A percentile compares a stretch with the other conserved stretches of the same genome.
Conservation (phyloP, 805 yeast species). For the Brettanomyces sp. region DNA sequence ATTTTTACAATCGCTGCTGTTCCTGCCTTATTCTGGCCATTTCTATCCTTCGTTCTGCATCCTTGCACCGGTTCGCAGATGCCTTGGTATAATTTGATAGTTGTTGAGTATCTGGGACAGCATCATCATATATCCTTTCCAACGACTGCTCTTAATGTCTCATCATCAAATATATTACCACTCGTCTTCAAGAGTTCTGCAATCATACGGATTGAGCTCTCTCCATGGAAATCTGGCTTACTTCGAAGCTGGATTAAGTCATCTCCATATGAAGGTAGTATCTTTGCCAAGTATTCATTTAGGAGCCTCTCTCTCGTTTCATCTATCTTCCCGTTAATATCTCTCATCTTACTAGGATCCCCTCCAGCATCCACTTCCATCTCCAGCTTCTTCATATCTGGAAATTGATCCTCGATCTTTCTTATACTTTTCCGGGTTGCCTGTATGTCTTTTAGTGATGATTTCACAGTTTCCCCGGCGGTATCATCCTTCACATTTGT, state of each 20-base stretch:
- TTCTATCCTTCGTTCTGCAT: too few species aligned
- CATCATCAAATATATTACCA: constrained; percentile 49
- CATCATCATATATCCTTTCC: neutral
- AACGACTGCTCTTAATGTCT: constrained; percentile 25
- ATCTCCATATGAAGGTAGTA: constrained; percentile 50
- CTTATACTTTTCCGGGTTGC: neutral
- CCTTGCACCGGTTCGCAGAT: too few species aligned
- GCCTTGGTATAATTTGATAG: too few species aligned
- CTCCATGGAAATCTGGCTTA: constrained; percentile 52
- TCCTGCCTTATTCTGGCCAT: too few species aligned
- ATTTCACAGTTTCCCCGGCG: neutral
- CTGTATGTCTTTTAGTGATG: neutral
- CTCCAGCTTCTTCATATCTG: constrained; percentile 4
- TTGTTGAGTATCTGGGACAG: too few species aligned
- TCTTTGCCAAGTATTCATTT: constrained; percentile 40
- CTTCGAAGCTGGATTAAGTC: constrained; percentile 50
- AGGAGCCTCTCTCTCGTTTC: constrained; percentile 31
- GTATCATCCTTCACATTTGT: neutral
- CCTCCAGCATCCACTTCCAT: constrained; percentile 1
- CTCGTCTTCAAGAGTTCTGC: constrained; percentile 54
- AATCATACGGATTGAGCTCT: constrained; percentile 44
- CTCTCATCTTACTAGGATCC: constrained; percentile 1
- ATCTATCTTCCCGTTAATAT: constrained; percentile 19
- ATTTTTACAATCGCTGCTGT: too few species aligned
- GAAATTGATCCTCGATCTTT: constrained; percentile 1